These are phyloP conservation scores for Saccharomyces jurei DNA, from an alignment of 805 yeast genomes.

Conservation along the genomic window DNA sequence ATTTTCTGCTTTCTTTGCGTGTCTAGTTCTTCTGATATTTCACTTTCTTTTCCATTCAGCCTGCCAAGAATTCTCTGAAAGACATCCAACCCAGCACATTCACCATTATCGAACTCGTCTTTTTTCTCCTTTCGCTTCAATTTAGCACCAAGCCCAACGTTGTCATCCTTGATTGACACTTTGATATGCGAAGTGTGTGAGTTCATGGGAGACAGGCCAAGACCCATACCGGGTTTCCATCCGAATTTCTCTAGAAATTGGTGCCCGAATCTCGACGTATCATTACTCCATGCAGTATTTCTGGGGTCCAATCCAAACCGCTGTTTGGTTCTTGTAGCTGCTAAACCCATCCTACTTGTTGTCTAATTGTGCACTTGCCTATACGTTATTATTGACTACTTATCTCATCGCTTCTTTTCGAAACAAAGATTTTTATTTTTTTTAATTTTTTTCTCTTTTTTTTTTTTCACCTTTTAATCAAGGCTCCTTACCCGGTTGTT, in stretches of 20 bases:
- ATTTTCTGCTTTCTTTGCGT: slow-evolving; percentile 59
- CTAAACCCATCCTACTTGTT: slow-evolving; percentile 55
- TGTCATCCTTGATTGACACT: slow-evolving; percentile 75
- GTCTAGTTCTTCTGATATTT: slow-evolving; percentile 56
- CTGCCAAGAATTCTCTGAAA: slow-evolving; percentile 86
- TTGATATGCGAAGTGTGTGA: slow-evolving; percentile 72
- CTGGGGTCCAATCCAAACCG: slow-evolving; percentile 89
- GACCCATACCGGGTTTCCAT: slow-evolving; percentile 87
- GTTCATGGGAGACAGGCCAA: slow-evolving; percentile 49
- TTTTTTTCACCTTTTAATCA: neutral
- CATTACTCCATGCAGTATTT: slow-evolving; percentile 90
- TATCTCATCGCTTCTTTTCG: neutral
- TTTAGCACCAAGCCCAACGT: slow-evolving; percentile 82
- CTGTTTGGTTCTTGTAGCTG: slow-evolving; percentile 72
- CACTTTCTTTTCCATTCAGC: slow-evolving; percentile 77
- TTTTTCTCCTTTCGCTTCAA: slow-evolving; percentile 47
- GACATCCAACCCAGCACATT: slow-evolving; percentile 84
- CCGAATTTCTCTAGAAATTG: slow-evolving; percentile 74
- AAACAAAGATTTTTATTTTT: neutral
- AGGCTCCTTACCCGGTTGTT: neutral
- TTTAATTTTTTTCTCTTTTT: neutral
- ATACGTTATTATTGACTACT: neutral
- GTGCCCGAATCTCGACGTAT: slow-evolving; percentile 78
- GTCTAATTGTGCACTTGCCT: neutral
- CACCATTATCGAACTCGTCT: slow-evolving; percentile 72